A percentile compares a stretch with the other conserved stretches of the same genome.
phyloP scores from a whole-genome alignment of 331 rosid species.

The Cydonia oblonga region DNA sequence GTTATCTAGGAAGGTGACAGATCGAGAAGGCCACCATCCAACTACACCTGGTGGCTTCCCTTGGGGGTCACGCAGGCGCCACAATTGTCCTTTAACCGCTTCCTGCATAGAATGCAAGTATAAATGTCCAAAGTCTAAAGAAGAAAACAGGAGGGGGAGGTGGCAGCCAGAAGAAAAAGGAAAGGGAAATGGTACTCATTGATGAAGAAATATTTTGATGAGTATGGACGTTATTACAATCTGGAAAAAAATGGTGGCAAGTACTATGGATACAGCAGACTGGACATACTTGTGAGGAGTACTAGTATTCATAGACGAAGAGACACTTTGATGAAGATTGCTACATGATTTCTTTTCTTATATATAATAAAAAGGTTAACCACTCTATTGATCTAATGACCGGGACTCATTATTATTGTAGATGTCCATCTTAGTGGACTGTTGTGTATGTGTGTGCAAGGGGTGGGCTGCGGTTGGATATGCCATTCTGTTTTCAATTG shows the following conservation, averaged over 20 bases:
- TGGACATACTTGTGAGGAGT: background rate
- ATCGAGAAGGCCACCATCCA: slow-evolving; percentile 93
- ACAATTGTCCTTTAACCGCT: slow-evolving; percentile 73
- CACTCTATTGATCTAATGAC: too few species aligned
- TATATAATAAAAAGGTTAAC: background rate
- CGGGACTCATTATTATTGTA: background rate
- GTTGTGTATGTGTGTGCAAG: background rate
- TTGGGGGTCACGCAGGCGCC: slow-evolving; percentile 67
- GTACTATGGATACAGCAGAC: background rate
- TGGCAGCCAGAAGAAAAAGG: background rate
- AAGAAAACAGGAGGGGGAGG: background rate
- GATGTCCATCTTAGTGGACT: background rate
- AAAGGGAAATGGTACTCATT: background rate
- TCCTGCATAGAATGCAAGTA: slow-evolving; percentile 36
- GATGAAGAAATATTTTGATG: background rate
- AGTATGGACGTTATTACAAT: background rate
- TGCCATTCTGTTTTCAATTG: background rate
- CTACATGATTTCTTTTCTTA: background rate
- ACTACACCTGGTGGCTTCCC: slow-evolving; percentile 85
- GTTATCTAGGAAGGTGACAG: slow-evolving; percentile 72
- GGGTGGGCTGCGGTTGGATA: background rate
- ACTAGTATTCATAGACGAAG: background rate
- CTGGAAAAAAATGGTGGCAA: background rate
- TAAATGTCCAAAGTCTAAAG: background rate
- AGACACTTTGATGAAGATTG: background rate